A percentile compares a stretch with the other conserved stretches of the same genome.
These are phyloP conservation scores for Podaxis mareebaensis DNA, from an alignment of 768 basidiomycete species.

Conservation along the genomic window DNA sequence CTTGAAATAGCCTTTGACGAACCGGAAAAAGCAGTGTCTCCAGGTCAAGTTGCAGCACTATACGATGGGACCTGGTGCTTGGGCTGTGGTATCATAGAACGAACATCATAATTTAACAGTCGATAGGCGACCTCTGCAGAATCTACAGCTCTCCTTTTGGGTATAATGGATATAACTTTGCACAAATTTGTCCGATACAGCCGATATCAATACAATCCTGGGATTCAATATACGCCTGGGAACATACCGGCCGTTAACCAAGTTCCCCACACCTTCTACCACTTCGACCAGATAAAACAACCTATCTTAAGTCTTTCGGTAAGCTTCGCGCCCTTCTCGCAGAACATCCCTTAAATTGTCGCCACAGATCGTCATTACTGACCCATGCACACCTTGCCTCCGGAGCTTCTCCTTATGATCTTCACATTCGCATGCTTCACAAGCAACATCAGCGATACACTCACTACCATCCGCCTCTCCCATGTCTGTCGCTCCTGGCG, in stretches of 20 bases:
- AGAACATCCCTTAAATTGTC: not conserved
- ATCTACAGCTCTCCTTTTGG: not conserved
- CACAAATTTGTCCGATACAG: not conserved
- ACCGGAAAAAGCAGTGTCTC: conserved; percentile 67
- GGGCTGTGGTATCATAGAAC: conserved; percentile 72
- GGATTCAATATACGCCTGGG: conserved; percentile 12
- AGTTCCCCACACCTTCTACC: not conserved
- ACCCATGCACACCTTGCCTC: conserved; percentile 1
- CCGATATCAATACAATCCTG: conserved; percentile 14
- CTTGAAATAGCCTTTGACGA: conserved; percentile 52
- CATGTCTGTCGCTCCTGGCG: conserved; percentile 17
- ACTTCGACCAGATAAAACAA: not conserved
- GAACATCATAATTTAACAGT: conserved; percentile 13
- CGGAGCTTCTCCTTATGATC: conserved; percentile 17
- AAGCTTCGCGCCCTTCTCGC: not conserved
- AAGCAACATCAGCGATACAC: conserved; percentile 4
- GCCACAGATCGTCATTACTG: not conserved
- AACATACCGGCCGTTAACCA: conserved; percentile 12
- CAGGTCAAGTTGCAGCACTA: conserved; percentile 79
- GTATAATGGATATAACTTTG: conserved; percentile 1
- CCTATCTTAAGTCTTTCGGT: not conserved
- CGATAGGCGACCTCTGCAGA: not conserved
- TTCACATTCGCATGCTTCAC: conserved; percentile 14
- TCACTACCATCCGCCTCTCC: conserved; percentile 10
- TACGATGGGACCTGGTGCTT: conserved; percentile 80